Evolutionary conservation across 2,329 filamentous ascomycete genomes (phyloP).

Genomic region (Gnomoniopsis smithogilvyi): DNA sequence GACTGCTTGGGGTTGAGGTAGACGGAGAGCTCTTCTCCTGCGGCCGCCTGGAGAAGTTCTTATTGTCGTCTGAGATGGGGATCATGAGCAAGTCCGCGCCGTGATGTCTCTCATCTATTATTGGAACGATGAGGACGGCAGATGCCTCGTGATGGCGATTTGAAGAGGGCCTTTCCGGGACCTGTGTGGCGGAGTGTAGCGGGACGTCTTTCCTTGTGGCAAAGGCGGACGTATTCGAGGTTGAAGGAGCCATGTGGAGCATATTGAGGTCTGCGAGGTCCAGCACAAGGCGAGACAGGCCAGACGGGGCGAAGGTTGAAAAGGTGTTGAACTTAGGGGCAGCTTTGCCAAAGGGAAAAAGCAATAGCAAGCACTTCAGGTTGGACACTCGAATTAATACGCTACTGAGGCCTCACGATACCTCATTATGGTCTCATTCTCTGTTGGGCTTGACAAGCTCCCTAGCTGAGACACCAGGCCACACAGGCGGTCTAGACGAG

Average conservation of each 20-base stretch:
- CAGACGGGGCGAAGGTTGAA: not conserved
- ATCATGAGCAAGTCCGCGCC: constrained; percentile 17
- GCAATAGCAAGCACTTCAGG: not conserved
- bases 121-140: constrained; percentile 15
- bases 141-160: not conserved
- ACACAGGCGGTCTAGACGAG: constrained; percentile 1
- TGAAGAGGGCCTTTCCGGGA: not conserved
- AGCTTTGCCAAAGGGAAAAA: not conserved
- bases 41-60: not conserved
- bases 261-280: not conserved
- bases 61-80: constrained; percentile 2
- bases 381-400: not conserved
- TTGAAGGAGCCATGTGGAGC: not conserved
- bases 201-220: not conserved
- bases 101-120: constrained; percentile 17
- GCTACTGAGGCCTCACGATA: not conserved
- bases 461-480: constrained; percentile 3
- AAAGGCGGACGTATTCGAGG: not conserved
- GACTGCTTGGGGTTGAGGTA: not conserved
- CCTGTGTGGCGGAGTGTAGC: not conserved
- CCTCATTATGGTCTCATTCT: not conserved
- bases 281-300: not conserved
- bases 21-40: not conserved
- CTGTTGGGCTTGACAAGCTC: not conserved
- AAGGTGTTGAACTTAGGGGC: not conserved